phyloP scores from a whole-genome alignment of 2,329 filamentous ascomycete species.

The Diaporthe caulivora region DNA sequence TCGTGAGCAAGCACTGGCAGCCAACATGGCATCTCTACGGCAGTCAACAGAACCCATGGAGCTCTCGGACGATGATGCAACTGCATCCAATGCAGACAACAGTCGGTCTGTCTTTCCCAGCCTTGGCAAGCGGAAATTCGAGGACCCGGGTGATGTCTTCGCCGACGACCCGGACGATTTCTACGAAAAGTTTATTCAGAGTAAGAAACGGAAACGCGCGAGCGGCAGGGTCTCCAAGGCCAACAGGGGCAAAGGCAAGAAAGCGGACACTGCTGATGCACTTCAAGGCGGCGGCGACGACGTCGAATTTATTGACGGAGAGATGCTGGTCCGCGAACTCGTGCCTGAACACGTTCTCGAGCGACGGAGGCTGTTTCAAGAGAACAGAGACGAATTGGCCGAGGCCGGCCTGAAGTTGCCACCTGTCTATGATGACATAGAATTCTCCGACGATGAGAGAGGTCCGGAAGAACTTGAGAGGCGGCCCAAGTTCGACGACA shows the following conservation, averaged over 20 bases:
- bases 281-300: slow-evolving; percentile 29
- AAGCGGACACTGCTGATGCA: slow-evolving; percentile 16
- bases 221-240: slow-evolving; percentile 64
- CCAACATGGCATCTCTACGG: slow-evolving; percentile 23
- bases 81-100: slow-evolving; percentile 40
- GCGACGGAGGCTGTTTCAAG: slow-evolving; percentile 78
- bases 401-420: slow-evolving; percentile 81
- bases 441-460: slow-evolving; percentile 77
- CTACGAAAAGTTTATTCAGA: slow-evolving; percentile 66
- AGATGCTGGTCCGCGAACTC: slow-evolving; percentile 50
- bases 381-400: slow-evolving; percentile 68
- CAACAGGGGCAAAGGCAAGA: slow-evolving; percentile 52
- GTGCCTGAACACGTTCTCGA: slow-evolving; percentile 80
- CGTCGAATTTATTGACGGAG: slow-evolving; percentile 44
- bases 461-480: slow-evolving; percentile 63
- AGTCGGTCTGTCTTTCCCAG: neutral
- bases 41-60: slow-evolving; percentile 21
- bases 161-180: slow-evolving; percentile 69
- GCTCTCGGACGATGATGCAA: slow-evolving; percentile 40
- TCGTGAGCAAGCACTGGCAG: neutral
- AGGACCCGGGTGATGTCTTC: slow-evolving; percentile 35
- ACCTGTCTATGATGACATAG: slow-evolving; percentile 80
- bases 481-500: slow-evolving; percentile 74
- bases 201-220: slow-evolving; percentile 60
- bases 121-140: slow-evolving; percentile 23